phyloP scores from a whole-genome alignment of 331 rosid genomes.

The Spiraea crenata region DNA sequence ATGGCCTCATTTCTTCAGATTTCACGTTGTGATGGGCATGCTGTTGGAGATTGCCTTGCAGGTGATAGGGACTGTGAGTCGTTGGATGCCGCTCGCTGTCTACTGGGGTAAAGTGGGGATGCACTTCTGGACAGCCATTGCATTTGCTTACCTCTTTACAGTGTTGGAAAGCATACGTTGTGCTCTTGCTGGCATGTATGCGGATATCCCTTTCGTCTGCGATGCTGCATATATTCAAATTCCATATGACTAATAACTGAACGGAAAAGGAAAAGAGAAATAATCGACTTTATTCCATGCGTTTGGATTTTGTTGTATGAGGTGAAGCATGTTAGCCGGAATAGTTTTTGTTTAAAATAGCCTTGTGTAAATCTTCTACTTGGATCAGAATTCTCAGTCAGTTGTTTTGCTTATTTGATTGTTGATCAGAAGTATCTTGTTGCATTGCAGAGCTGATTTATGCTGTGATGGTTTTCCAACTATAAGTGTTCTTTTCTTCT shows the following conservation, averaged over 20 bases:
- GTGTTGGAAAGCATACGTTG: slow-evolving; percentile 82
- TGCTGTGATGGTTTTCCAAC: no score
- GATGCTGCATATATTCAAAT: slow-evolving; percentile 97
- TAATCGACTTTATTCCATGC: not conserved
- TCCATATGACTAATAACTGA: slow-evolving; percentile 63
- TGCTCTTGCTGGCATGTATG: slow-evolving; percentile 92
- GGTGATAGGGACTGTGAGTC: slow-evolving; percentile 83
- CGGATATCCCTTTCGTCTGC: slow-evolving; percentile 82
- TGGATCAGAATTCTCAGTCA: not conserved
- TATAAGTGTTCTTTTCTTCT: not conserved
- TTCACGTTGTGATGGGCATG: slow-evolving; percentile 95
- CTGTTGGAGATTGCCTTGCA: slow-evolving; percentile 84
- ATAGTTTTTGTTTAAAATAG: not conserved
- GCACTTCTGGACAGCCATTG: slow-evolving; percentile 87
- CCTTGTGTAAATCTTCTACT: slow-evolving; percentile 5
- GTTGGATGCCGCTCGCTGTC: slow-evolving; percentile 78
- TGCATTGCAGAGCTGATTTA: no score
- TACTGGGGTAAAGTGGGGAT: slow-evolving; percentile 92
- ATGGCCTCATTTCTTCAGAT: slow-evolving; percentile 97
- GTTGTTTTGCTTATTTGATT: not conserved
- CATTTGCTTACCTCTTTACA: slow-evolving; percentile 70
- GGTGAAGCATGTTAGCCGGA: not conserved
- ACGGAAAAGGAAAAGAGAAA: not conserved
- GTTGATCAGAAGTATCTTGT: not conserved
- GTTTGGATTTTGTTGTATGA: not conserved